These are phyloP conservation scores for Luffa acutangula DNA, from an alignment of 306 rosid genomes.

Conservation along the genomic window DNA sequence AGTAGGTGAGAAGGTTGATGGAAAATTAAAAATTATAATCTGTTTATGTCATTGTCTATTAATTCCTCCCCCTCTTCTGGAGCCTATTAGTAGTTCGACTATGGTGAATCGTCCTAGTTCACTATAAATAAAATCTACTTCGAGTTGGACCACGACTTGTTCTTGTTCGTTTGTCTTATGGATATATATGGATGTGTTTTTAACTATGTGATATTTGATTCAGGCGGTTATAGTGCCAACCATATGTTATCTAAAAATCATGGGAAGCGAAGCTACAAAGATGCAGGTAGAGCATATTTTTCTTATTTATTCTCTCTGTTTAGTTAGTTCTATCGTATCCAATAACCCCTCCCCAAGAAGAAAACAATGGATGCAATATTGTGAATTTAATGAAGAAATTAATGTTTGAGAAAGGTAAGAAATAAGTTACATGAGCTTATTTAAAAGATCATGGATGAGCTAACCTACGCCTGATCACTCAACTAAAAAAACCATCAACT, in stretches of 20 bases:
- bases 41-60: neutral
- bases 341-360: neutral
- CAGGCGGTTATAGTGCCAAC: conserved; percentile 58
- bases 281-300: conserved; percentile 30
- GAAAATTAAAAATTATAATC: neutral
- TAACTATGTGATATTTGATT: conserved; percentile 6
- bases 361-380: neutral
- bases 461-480: neutral
- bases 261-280: conserved; percentile 48
- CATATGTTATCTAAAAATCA: conserved; percentile 53
- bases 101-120: neutral
- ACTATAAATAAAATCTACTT: neutral
- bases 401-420: neutral
- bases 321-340: neutral
- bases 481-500: neutral
- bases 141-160: neutral
- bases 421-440: neutral
- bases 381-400: neutral
- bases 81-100: neutral
- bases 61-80: neutral
- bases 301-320: neutral
- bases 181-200: neutral
- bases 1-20: neutral
- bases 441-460: neutral
- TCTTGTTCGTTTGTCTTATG: neutral